These are phyloP conservation scores for Xylariaceae sp. DNA, from an alignment of 2,329 filamentous ascomycete species.

Conservation along the genomic window DNA sequence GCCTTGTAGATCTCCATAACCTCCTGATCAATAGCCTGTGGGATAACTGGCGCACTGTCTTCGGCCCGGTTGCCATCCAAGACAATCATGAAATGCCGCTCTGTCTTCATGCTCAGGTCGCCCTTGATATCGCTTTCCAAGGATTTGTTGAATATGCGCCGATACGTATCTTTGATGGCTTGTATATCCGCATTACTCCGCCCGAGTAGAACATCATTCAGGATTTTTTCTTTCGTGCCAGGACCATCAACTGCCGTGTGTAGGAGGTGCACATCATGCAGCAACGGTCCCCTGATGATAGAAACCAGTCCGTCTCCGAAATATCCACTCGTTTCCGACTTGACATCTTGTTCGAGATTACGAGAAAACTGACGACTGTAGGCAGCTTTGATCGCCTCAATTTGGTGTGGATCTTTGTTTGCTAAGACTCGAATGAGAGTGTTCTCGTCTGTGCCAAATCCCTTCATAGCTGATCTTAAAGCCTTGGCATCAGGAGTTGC, in stretches of 20 bases:
- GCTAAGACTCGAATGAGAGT: slow-evolving; percentile 64
- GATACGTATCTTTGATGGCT: slow-evolving; percentile 78
- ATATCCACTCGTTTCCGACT: slow-evolving; percentile 69
- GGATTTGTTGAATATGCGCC: slow-evolving; percentile 56
- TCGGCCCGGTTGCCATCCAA: slow-evolving; percentile 69
- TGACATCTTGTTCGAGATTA: slow-evolving; percentile 67
- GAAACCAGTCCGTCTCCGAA: slow-evolving; percentile 71
- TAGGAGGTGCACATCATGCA: slow-evolving; percentile 67
- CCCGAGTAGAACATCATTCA: slow-evolving; percentile 81
- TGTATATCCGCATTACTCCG: slow-evolving; percentile 82
- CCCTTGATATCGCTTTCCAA: slow-evolving; percentile 68
- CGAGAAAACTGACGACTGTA: slow-evolving; percentile 62
- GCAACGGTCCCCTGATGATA: slow-evolving; percentile 71
- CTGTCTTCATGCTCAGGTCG: slow-evolving; percentile 82
- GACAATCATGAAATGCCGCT: slow-evolving; percentile 78
- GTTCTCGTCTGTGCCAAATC: slow-evolving; percentile 84
- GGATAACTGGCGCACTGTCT: slow-evolving; percentile 68
- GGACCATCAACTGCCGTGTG: slow-evolving; percentile 67
- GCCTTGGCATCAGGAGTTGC: slow-evolving; percentile 62
- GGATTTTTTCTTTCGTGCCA: slow-evolving; percentile 78
- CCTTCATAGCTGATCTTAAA: slow-evolving; percentile 82
- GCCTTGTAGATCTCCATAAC: slow-evolving; percentile 71
- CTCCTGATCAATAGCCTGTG: slow-evolving; percentile 68
- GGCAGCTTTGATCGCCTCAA: slow-evolving; percentile 60
- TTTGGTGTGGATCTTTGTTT: slow-evolving; percentile 70